Percentiles rank a stretch among this genome's conserved stretches.
Conservation (phyloP, 148 eudicot species). For the Spergularia marina region DNA sequence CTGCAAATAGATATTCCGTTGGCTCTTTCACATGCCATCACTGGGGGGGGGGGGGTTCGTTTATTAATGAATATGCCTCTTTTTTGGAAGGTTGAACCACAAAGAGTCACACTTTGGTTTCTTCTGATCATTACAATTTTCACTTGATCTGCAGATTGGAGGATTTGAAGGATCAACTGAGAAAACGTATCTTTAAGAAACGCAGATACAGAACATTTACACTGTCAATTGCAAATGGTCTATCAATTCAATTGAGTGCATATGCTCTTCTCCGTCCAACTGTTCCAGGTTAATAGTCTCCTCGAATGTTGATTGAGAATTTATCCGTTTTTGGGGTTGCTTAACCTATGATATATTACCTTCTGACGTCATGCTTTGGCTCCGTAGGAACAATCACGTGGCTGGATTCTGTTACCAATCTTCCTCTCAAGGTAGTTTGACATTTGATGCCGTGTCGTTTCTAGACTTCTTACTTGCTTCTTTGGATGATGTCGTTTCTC, state of each 20-base stretch:
- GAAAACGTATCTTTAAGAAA: conserved; percentile 87
- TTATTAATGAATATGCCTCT: neutral
- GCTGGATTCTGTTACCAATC: conserved; percentile 89
- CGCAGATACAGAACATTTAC: conserved; percentile 82
- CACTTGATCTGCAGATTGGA: conserved; percentile 49
- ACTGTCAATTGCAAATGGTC: conserved; percentile 64
- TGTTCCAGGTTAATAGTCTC: conserved; percentile 52
- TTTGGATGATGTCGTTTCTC: neutral
- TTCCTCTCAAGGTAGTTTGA: conserved; percentile 69
- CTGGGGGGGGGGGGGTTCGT: no score
- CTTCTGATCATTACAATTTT: neutral
- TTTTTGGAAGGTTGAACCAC: neutral
- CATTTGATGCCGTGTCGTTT: neutral
- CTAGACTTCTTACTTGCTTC: neutral
- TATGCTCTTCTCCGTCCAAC: conserved; percentile 96
- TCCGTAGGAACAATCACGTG: conserved; percentile 73
- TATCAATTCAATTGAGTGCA: conserved; percentile 77
- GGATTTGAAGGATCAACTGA: conserved; percentile 75
- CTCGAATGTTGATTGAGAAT: neutral
- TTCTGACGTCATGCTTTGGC: conserved; percentile 15
- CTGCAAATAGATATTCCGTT: neutral
- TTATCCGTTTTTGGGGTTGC: neutral
- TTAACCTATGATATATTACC: conserved; percentile 10
- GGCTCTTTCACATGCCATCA: neutral
- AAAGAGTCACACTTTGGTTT: neutral